Base-by-base conservation (phyloP, 2,329 filamentous ascomycete species). In the Microsporum audouinii region DNA sequence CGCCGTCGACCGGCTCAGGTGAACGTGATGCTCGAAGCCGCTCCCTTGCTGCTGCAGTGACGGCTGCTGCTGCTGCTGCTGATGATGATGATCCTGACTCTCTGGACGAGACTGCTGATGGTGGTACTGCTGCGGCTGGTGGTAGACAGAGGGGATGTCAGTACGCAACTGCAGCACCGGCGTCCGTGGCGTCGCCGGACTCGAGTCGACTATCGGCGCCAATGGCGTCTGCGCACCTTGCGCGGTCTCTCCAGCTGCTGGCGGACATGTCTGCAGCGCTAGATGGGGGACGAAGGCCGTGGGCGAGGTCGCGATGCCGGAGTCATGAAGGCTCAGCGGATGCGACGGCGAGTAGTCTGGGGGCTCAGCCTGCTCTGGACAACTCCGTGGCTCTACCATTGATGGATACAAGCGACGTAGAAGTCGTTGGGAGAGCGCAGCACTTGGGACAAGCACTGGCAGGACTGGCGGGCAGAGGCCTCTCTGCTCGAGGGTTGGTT, bases 1-100 rank as follows among this genome's bases (percentile, higher is more conserved):
- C 47, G 72, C 70, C 1, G 75, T 72, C 23, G 76, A 78, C 17
- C 71, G 61, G 63, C 75, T 77, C 29, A 73, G 70, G n/a, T 73
- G 72, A 34, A 76, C 64, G 61, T 78, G 75, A 27, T 66, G 64
- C 31, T 74, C 72, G 8, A n/a, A 39, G 8, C 58, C 58, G 27
- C 4, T 23, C 29, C 38, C 51, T 1, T 51, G 60, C 27, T 51
- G 45, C 2, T 27, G 38, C n/a, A 23, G 39, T 33, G 58, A 34
- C 14, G 23, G 23, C 2, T 34, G 31, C 31, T n/a, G 45, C 23
- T 49, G 45, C 45, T 51, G 39, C 5, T 10, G n/a, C 3, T 43
- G n/a, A 17, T 6, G 39, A 12, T 43, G 39, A 14, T 43, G 39
- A 5, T 43, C 39, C 14, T 43, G 39, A 5, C 14, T 4, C 6